Percentiles rank a stretch among this genome's conserved stretches.
These are phyloP conservation scores for Westerdykella sp. DNA, from an alignment of 2,329 filamentous ascomycete genomes.

Conservation along the genomic window DNA sequence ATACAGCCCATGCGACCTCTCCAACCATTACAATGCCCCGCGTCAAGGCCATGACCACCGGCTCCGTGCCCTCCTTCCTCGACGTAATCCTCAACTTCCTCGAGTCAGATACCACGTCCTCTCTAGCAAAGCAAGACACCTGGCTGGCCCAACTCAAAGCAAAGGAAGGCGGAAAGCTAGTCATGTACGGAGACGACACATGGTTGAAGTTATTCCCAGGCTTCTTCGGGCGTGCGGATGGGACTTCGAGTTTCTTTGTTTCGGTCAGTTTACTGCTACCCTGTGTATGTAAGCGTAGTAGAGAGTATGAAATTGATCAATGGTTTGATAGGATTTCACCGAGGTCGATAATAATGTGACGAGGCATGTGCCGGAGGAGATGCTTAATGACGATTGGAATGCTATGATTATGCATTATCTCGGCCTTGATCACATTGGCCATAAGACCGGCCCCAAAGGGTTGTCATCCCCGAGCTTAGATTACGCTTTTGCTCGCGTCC, in stretches of 20 bases:
- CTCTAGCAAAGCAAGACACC: slow-evolving; percentile 80
- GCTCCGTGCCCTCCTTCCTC: slow-evolving; percentile 95
- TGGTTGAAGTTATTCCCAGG: slow-evolving; percentile 95
- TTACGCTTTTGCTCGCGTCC: background rate
- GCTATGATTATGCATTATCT: slow-evolving; percentile 93
- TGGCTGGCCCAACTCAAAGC: slow-evolving; percentile 92
- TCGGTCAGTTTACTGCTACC: slow-evolving; percentile 57
- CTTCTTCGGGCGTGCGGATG: slow-evolving; percentile 80
- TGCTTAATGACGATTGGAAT: slow-evolving; percentile 77
- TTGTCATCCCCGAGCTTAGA: slow-evolving; percentile 29
- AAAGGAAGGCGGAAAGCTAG: slow-evolving; percentile 57
- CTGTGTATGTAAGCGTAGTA: slow-evolving; percentile 30
- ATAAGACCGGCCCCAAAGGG: slow-evolving; percentile 87
- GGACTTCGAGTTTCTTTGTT: slow-evolving; percentile 97
- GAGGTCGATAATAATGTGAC: slow-evolving; percentile 98
- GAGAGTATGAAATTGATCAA: slow-evolving; percentile 13
- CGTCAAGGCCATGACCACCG: slow-evolving; percentile 94
- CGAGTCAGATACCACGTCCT: slow-evolving; percentile 86
- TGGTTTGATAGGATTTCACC: slow-evolving; percentile 69
- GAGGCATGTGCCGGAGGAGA: slow-evolving; percentile 72
- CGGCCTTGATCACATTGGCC: slow-evolving; percentile 93
- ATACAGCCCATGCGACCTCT: slow-evolving; percentile 91
- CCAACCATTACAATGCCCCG: slow-evolving; percentile 98
- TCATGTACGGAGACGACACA: slow-evolving; percentile 97
- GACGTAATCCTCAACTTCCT: slow-evolving; percentile 96